These are phyloP conservation scores for Tolypocladium guangdongense DNA, from an alignment of 2,329 filamentous ascomycete species.

Conservation along the genomic window DNA sequence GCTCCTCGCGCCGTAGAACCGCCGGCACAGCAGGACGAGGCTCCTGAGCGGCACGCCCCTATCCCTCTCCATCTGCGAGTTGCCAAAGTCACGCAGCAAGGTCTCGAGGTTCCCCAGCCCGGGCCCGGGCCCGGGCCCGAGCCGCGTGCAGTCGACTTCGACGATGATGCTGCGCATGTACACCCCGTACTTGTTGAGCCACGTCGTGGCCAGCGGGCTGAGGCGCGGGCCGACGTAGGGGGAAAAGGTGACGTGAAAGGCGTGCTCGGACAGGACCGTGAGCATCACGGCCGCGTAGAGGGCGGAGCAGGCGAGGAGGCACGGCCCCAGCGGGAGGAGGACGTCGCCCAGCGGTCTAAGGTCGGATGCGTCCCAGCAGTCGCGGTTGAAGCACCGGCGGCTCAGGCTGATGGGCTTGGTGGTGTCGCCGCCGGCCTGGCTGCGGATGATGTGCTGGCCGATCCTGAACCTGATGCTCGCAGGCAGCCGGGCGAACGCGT, in stretches of 20 bases:
- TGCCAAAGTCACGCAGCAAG: slow-evolving; percentile 17
- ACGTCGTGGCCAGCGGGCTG: slow-evolving; percentile 23
- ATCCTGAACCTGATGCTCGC: slow-evolving; percentile 15
- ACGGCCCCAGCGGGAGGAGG: slow-evolving; percentile 13
- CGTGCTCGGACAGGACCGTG: slow-evolving; percentile 20
- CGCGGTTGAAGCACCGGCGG: slow-evolving; percentile 11
- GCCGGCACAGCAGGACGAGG: slow-evolving; percentile 22
- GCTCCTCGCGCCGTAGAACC: slow-evolving; percentile 18
- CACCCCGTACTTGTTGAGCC: slow-evolving; percentile 21
- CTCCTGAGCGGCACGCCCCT: slow-evolving; percentile 13
- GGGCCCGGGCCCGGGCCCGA: slow-evolving; percentile 19
- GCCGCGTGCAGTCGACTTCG: slow-evolving; percentile 29
- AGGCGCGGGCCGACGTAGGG: slow-evolving; percentile 21
- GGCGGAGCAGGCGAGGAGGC: slow-evolving; percentile 19
- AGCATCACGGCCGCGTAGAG: slow-evolving; percentile 27
- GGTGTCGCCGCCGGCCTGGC: not conserved
- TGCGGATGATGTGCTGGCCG: slow-evolving; percentile 13
- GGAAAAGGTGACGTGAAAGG: slow-evolving; percentile 28
- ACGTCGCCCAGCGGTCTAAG: slow-evolving; percentile 19
- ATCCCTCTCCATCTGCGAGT: slow-evolving; percentile 11
- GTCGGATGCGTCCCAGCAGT: slow-evolving; percentile 23
- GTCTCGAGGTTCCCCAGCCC: slow-evolving; percentile 14
- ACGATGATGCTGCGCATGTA: slow-evolving; percentile 25
- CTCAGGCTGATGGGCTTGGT: slow-evolving; percentile 19
- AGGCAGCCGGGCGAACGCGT: slow-evolving; percentile 13